A percentile compares a stretch with the other conserved stretches of the same genome.
phyloP scores from a whole-genome alignment of 805 yeast species.

The Cyberlindnera xylosilytica region DNA sequence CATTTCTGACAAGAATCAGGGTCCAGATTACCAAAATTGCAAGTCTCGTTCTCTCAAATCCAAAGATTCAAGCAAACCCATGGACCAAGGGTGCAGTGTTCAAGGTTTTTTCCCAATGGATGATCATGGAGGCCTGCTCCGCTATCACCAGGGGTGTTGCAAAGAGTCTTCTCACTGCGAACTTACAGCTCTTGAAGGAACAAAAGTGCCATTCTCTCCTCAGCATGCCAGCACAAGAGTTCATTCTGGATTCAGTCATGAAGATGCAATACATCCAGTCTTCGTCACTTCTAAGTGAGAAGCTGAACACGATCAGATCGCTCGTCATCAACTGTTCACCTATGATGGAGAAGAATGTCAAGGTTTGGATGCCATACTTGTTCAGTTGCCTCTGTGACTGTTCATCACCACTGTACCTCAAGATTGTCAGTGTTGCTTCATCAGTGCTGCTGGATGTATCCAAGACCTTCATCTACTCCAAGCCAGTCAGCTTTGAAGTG shows the following conservation, averaged over 20 bases:
- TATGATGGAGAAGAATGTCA: conserved; percentile 28
- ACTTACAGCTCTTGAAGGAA: conserved; percentile 25
- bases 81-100: conserved; percentile 7
- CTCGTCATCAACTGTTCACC: conserved; percentile 15
- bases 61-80: conserved; percentile 4
- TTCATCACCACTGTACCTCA: conserved; percentile 9
- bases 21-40: conserved; percentile 25
- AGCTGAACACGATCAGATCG: conserved; percentile 21
- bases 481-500: conserved; percentile 20
- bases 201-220: conserved; percentile 15
- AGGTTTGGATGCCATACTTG: conserved; percentile 21
- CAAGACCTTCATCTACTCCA: conserved; percentile 19
- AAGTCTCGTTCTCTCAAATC: conserved; percentile 16
- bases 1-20: conserved; percentile 24
- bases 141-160: conserved; percentile 17
- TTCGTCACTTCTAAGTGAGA: conserved; percentile 21
- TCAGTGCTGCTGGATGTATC: conserved; percentile 17
- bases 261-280: conserved; percentile 24
- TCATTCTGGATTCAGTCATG: conserved; percentile 19
- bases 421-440: conserved; percentile 11
- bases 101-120: conserved; percentile 14
- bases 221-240: conserved; percentile 16
- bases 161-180: conserved; percentile 24
- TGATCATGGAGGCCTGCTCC: conserved; percentile 13
- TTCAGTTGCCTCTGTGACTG: conserved; percentile 23